Conservation (phyloP, 805 yeast species). For the Candida verbasci region DNA sequence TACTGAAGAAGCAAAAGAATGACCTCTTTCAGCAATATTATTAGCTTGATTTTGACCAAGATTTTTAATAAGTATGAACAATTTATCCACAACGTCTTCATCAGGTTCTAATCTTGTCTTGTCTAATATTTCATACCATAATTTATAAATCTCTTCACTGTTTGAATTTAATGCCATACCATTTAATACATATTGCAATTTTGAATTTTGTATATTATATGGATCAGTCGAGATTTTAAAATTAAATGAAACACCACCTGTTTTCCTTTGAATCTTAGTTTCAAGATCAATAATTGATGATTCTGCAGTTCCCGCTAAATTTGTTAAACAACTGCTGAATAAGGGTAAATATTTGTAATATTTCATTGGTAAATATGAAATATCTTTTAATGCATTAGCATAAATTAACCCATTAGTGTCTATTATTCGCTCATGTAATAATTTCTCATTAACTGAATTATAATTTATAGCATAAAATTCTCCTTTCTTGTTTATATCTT, state of each 20-base stretch:
- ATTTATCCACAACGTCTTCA: constrained; percentile 49
- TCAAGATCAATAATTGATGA: constrained; percentile 78
- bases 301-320: constrained; percentile 70
- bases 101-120: constrained; percentile 58
- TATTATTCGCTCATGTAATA: constrained; percentile 46
- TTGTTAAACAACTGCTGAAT: constrained; percentile 75
- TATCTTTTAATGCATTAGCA: constrained; percentile 59
- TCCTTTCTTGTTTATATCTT: constrained; percentile 66
- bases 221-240: constrained; percentile 56
- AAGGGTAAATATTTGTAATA: constrained; percentile 69
- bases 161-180: constrained; percentile 73
- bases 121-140: constrained; percentile 65
- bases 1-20: constrained; percentile 68
- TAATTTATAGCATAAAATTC: constrained; percentile 28
- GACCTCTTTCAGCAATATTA: constrained; percentile 83
- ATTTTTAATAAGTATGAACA: constrained; percentile 67
- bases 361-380: constrained; percentile 56
- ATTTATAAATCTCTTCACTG: constrained; percentile 51
- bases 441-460: constrained; percentile 25
- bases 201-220: constrained; percentile 40
- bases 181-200: constrained; percentile 50
- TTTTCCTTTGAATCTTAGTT: constrained; percentile 71
- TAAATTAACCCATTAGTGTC: constrained; percentile 82
- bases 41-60: constrained; percentile 75
- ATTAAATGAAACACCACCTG: constrained; percentile 80